Conservation (phyloP, 768 basidiomycete species). For the Roridomyces roridus region DNA sequence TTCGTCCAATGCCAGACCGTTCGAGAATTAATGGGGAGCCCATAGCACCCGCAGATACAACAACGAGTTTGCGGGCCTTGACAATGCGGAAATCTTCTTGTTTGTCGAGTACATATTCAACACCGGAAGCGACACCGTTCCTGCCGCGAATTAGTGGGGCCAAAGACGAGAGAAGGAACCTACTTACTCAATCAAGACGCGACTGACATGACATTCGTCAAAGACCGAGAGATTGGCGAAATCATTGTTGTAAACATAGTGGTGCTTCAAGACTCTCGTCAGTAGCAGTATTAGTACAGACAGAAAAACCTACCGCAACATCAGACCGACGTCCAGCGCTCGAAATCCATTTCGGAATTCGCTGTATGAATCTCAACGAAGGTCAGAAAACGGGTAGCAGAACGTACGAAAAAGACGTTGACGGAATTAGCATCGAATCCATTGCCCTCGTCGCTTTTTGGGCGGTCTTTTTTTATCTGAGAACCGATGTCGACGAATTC, state of each 20-base stretch:
- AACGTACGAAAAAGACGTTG: not conserved
- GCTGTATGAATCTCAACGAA: too few relatives aligned
- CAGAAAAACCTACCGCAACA: not conserved
- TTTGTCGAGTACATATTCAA: constrained; percentile 22
- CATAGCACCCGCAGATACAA: constrained; percentile 46
- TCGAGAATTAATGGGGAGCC: constrained; percentile 52
- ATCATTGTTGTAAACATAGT: too few relatives aligned
- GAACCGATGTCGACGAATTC: too few relatives aligned
- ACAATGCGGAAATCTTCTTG: constrained; percentile 13
- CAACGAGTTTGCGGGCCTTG: constrained; percentile 40
- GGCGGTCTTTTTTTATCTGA: too few relatives aligned
- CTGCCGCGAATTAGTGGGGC: constrained; percentile 26
- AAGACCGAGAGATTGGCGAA: too few relatives aligned
- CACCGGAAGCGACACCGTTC: constrained; percentile 14
- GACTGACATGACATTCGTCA: too few relatives aligned
- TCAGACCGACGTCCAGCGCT: constrained; percentile 8
- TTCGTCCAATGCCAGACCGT: constrained; percentile 51
- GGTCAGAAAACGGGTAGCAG: not conserved
- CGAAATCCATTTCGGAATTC: too few relatives aligned
- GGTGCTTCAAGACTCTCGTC: constrained; percentile 28
- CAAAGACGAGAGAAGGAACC: too few relatives aligned
- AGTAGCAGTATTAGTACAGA: not conserved
- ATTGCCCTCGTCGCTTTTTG: too few relatives aligned
- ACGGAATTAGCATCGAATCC: too few relatives aligned
- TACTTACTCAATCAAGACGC: not conserved